Evolutionary conservation across 768 basidiomycete species (phyloP), one percentile per base, ranked within the genome.

Genomic region (Kwoniella mangroviensis): DNA sequence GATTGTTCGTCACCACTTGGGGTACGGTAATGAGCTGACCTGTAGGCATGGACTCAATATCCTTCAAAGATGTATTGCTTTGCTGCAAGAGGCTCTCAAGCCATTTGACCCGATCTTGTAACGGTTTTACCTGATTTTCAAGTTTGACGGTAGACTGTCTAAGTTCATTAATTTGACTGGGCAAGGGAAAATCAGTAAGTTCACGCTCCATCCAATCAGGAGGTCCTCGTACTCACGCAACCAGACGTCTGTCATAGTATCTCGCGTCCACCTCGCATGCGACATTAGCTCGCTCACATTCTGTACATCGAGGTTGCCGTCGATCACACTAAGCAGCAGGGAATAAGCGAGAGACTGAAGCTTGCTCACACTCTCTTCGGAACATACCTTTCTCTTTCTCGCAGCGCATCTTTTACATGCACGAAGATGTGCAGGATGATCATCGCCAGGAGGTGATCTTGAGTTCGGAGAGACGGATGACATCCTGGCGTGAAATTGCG

Each of bases 221-320:
- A 6, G 42, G 7, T 43, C 42, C 6, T 43, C 19, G 6, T 9
- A 54, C 53, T 54, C 24, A 54, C 53, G 19, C 9, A 24, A 54
- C 24, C 17, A 54, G 53, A 54, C 9, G 6, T 54, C 53, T 54
- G 53, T 54, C 53, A 54, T 24, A 9, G 19, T 24, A 19, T 54
- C 24, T 54, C 53, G 24, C 6, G 17, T 54, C 53, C 9, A 54
- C 53, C 24, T 54, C 53, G n/a, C 53, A 54, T 54, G 53, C 9
- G 9, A 54, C 53, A 19, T n/a, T 19, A 24, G 53, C 53, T 6
- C 24, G 53, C 9, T n/a, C 53, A n/a, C 53, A 54, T 54, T 6
- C 53, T 54, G 53, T 54, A n/a, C 53, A 54, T 54, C 53, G 53
- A 54, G 53, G 53, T 54, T 54, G 53, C n/a, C 17, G 19, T 54